phyloP scores from a whole-genome alignment of 495 filamentous ascomycete species.

The Extremus antarcticus region DNA sequence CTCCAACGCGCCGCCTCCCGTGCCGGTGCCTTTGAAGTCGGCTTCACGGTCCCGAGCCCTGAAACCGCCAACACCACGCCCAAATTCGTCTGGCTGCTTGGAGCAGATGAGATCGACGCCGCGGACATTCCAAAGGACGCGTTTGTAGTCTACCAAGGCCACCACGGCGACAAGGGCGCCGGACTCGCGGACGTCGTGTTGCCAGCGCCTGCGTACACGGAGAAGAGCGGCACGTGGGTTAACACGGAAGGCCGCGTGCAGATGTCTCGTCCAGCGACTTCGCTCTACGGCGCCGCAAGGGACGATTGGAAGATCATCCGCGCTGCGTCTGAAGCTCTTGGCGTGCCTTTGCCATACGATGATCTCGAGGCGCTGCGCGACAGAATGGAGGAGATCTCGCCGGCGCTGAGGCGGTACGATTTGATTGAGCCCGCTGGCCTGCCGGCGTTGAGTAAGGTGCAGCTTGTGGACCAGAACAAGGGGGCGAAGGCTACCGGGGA shows the following conservation, averaged over 20 bases:
- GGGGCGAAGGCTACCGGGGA: conserved; percentile 53
- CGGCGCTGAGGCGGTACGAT: conserved; percentile 79
- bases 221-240: conserved; percentile 93
- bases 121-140: conserved; percentile 83
- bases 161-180: conserved; percentile 90
- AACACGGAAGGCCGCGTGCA: conserved; percentile 96
- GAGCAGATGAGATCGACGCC: conserved; percentile 77
- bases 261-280: conserved; percentile 78
- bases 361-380: conserved; percentile 77
- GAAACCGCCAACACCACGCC: conserved; percentile 68
- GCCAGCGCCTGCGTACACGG: conserved; percentile 88
- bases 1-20: conserved; percentile 88
- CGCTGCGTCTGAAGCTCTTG: conserved; percentile 82
- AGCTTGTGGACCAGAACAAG: conserved; percentile 92
- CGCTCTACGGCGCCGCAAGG: conserved; percentile 72
- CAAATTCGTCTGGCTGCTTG: conserved; percentile 94
- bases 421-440: conserved; percentile 69
- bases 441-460: conserved; percentile 67
- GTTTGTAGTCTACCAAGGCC: conserved; percentile 95
- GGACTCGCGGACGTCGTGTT: conserved; percentile 89
- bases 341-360: conserved; percentile 78
- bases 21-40: conserved; percentile 85
- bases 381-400: conserved; percentile 90
- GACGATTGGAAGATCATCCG: conserved; percentile 99
- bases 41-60: conserved; percentile 74